These are phyloP conservation scores for Voacanga thouarsii DNA, from an alignment of 257 asterid genomes.

Conservation along the genomic window DNA sequence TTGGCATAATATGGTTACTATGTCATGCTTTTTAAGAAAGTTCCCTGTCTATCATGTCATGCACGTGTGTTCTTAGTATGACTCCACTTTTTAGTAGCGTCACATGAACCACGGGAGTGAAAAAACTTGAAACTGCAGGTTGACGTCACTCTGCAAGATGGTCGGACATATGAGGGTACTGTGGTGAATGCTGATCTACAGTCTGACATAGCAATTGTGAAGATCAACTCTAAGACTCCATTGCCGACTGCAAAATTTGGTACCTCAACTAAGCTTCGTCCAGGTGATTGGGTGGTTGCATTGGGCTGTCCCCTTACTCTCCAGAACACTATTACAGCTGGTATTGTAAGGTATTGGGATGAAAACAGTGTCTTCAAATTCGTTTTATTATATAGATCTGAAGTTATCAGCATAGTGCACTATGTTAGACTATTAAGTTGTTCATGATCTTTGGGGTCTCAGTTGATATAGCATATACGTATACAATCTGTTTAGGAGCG, in stretches of 20 bases:
- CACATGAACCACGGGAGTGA: neutral
- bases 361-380: neutral
- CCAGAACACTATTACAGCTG: slow-evolving; percentile 88
- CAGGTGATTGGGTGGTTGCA: slow-evolving; percentile 97
- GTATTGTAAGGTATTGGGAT: slow-evolving; percentile 69
- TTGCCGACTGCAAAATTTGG: slow-evolving; percentile 83
- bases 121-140: slow-evolving; percentile 41
- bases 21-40: neutral
- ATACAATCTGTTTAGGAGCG: neutral
- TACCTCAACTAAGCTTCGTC: slow-evolving; percentile 71
- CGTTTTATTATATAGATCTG: neutral
- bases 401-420: neutral
- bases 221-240: slow-evolving; percentile 71
- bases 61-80: neutral
- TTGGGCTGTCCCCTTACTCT: slow-evolving; percentile 91
- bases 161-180: slow-evolving; percentile 83
- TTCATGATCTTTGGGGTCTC: neutral
- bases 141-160: slow-evolving; percentile 94
- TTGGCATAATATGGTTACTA: neutral
- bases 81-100: neutral
- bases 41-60: neutral
- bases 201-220: slow-evolving; percentile 71
- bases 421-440: neutral
- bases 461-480: neutral
- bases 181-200: slow-evolving; percentile 81